Conservation (phyloP, 2,329 filamentous ascomycete genomes). For the Ophiostoma sp. region DNA sequence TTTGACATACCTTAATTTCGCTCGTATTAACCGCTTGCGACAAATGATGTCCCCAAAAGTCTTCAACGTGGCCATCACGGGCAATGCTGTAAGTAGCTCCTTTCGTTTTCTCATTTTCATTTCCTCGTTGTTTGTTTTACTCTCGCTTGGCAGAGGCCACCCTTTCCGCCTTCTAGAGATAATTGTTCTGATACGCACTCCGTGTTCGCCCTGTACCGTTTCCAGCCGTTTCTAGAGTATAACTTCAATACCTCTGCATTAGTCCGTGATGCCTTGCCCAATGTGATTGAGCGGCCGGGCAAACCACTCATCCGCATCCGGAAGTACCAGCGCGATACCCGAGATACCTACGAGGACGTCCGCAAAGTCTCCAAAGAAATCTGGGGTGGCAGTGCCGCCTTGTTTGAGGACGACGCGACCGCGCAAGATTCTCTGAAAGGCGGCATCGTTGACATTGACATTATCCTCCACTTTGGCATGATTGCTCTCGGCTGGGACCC, state of each 20-base stretch:
- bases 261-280: background rate
- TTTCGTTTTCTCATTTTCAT: background rate
- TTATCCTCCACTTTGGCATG: background rate
- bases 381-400: background rate
- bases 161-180: no score
- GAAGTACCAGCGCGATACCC: background rate
- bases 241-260: background rate
- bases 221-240: background rate
- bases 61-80: background rate
- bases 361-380: background rate
- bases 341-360: background rate
- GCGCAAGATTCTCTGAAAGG: background rate
- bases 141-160: no score
- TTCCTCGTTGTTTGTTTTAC: no score
- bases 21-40: no score
- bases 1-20: no score
- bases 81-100: background rate
- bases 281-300: background rate
- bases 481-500: background rate
- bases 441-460: background rate
- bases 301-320: background rate
- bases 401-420: background rate
- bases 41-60: background rate
- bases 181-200: no score
- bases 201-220: no score